phyloP scores from a whole-genome alignment of 2,329 filamentous ascomycete genomes.

The Phialocephala subalpina region DNA sequence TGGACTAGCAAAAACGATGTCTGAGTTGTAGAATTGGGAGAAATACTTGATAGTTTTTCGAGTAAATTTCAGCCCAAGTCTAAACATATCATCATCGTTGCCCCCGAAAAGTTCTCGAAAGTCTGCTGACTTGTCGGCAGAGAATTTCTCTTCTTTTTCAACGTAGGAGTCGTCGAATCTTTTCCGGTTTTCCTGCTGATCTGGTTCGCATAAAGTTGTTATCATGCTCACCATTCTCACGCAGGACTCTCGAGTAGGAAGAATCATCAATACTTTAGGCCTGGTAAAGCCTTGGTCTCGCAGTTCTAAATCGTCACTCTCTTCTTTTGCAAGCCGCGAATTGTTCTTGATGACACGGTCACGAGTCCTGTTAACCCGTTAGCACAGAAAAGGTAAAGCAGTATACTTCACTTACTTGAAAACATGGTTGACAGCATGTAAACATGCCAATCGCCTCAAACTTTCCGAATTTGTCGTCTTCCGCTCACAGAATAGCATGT shows the following conservation, averaged over 20 bases:
- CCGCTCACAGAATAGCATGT: constrained; percentile 79
- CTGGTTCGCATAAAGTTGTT: constrained; percentile 76
- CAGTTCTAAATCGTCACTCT: constrained; percentile 72
- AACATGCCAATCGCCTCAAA: constrained; percentile 75
- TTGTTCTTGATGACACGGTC: constrained; percentile 95
- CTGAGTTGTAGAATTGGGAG: constrained; percentile 93
- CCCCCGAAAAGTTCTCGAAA: constrained; percentile 90
- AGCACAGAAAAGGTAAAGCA: constrained; percentile 8
- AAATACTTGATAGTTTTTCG: constrained; percentile 96
- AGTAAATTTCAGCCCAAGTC: constrained; percentile 95
- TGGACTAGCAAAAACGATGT: constrained; percentile 91
- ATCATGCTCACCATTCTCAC: constrained; percentile 81
- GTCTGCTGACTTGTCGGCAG: constrained; percentile 80
- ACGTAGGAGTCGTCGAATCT: constrained; percentile 88
- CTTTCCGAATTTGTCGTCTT: constrained; percentile 72
- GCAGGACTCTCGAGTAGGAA: constrained; percentile 89
- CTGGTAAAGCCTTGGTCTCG: constrained; percentile 95
- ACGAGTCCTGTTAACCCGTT: constrained; percentile 66
- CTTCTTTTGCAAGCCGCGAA: constrained; percentile 74
- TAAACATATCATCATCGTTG: constrained; percentile 97
- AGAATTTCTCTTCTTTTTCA: constrained; percentile 72
- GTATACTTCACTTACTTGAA: constrained; percentile 68
- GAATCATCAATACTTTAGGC: constrained; percentile 89
- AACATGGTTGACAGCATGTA: constrained; percentile 91
- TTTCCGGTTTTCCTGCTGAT: constrained; percentile 95